Base-by-base conservation (phyloP, 164 flowering plant species). In the Kalanchoe fedtschenkoi region DNA sequence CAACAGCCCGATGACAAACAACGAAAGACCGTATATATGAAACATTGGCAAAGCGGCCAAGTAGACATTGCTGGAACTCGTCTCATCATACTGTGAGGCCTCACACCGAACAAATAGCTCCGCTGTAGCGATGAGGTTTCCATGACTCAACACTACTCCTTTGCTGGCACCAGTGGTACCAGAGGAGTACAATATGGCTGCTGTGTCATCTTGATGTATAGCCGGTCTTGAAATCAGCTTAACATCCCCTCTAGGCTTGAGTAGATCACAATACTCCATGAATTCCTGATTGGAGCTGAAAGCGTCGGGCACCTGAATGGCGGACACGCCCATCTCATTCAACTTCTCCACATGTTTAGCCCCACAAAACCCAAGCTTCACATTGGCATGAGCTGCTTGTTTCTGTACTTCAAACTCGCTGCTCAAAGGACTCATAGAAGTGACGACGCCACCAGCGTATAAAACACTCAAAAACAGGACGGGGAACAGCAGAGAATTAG, bases 81-180 rank as follows among this genome's bases (percentile, higher is more conserved):
- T 64, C 24, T 63, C 34, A 10, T 75, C 72, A 64, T 81, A 82
- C 44, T 75, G 83, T 9, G 81, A 80, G 42, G 89, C 90, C 47
- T 80, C 96, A 64, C 86, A 83, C 62, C 85, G 62, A 29, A 85
- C 90, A 66, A 91, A 85, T 38, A 83, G 81, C 67, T 74, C 87
- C 29, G 81, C 70, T 69, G 47, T 71, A 16, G 96, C 76, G 6
- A 91, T 88, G 26, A 91, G 74, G 72, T 88, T 91, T 68, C 75
- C 58, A 65, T 91, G 97, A 0, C 84, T 81, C 28, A 88, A 34
- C 42, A 83, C 70, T 34, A 81, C 95, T 3, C 89, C 96, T 80
- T 91, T 91, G 55, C 83, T 75, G 16, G 32, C 64, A n/a, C 96
- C 96, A 4, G 87, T 76, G 51, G 97, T 91, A 0, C 97, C 97